Evolutionary conservation across 1,139 yeast genomes (phyloP), one percentile per base, ranked within the genome.

Genomic region (Yamadazyma pseudoaaseri): DNA sequence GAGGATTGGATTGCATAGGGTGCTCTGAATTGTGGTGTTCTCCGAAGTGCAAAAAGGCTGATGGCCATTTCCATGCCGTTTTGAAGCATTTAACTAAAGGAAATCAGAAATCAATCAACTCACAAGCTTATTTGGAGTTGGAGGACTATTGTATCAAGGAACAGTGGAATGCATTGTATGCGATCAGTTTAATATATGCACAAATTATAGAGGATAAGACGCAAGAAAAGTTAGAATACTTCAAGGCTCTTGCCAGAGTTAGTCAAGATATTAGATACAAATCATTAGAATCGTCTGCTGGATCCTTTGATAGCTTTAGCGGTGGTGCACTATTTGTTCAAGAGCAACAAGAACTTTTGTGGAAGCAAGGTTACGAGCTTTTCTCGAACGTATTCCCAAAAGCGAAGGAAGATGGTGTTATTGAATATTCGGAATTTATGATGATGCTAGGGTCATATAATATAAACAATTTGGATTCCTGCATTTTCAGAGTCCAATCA

Each of bases 21-120:
- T 86, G 96, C 53, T 57, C 71, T 8, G 80, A 76, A 33, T 63
- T 80, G 28, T 86, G 95, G 95, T 86, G 96, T 54, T 73, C 82
- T 9, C 63, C 62, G 30, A 55, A 54, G 9, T 86, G 96, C 60
- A 80, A 81, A 48, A 72, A 68, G 32, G 49, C 56, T 12, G 72
- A 71, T 42, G 76, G 70, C 35, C 56, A 59, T 3, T 58, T 77
- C 11, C 96, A 89, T 55, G 56, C 63, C 0, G 54, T 71, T 3
- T 61, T 84, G 39, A 79, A 80, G 57, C 96, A 89, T 53, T 56
- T 62, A 29, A 58, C 64, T 6, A 56, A 54, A 29, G 51, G 51
- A 22, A 38, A 49, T n/a, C 60, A 58, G 34, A 54, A 52, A 33
- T 38, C 49, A 13, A 62, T 81, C 25, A 61, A 71, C 36, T 60